A percentile compares a stretch with the other conserved stretches of the same genome.
Conservation (phyloP, 345 rosid species). For the Streptanthus diversifolius region DNA sequence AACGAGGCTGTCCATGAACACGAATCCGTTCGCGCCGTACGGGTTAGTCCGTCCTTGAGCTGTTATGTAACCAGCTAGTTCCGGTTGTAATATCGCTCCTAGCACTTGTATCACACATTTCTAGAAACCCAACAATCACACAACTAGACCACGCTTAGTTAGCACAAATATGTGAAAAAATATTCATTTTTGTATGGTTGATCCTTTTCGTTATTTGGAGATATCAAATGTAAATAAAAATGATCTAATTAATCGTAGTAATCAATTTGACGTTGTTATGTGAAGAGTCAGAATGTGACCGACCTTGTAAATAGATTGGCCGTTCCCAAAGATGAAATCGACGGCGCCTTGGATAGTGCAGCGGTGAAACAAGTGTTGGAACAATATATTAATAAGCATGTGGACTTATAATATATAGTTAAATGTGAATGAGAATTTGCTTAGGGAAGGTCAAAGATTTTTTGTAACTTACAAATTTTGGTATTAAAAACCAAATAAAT, state of each 20-base stretch:
- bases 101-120: conserved; percentile 46
- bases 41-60: conserved; percentile 47
- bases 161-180: not conserved
- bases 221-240: no score
- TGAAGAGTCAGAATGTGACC: conserved; percentile 10
- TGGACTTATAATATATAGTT: no score
- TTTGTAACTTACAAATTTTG: no score
- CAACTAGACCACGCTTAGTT: not conserved
- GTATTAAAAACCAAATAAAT: no score
- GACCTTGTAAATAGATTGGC: conserved; percentile 73
- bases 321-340: conserved; percentile 81
- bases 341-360: conserved; percentile 78
- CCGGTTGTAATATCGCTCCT: conserved; percentile 36
- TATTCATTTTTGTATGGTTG: no score
- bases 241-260: no score
- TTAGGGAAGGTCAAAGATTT: no score
- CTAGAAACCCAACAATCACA: conserved; percentile 25
- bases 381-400: no score
- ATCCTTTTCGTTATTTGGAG: not conserved
- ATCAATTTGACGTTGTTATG: not conserved
- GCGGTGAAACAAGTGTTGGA: conserved; percentile 54
- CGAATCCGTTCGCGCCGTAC: conserved; percentile 41
- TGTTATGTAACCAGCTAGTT: conserved; percentile 41
- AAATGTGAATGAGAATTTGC: no score
- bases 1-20: conserved; percentile 39